Evolutionary conservation across 495 filamentous ascomycete genomes (phyloP).

Genomic region (Letharia columbiana): DNA sequence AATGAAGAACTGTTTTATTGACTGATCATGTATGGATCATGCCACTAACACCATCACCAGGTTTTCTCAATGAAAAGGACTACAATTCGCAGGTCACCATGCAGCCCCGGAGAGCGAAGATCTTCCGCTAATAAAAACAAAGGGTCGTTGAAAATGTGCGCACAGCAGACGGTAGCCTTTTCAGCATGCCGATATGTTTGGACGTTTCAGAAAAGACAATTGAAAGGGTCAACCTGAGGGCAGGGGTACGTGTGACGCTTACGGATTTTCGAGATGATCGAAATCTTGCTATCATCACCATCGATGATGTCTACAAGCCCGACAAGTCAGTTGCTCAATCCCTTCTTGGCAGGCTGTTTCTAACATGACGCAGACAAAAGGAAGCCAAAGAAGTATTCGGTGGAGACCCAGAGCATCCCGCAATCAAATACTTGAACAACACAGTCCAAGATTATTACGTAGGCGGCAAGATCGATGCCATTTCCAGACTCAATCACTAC

Average conservation of each 20-base stretch:
- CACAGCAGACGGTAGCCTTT: slow-evolving; percentile 81
- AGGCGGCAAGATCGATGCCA: slow-evolving; percentile 88
- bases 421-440: slow-evolving; percentile 77
- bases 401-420: slow-evolving; percentile 86
- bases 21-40: slow-evolving; percentile 25
- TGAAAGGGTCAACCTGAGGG: slow-evolving; percentile 59
- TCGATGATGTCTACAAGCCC: slow-evolving; percentile 93
- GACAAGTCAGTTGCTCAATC: slow-evolving; percentile 63
- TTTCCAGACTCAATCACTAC: slow-evolving; percentile 93
- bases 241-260: slow-evolving; percentile 73
- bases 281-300: slow-evolving; percentile 88
- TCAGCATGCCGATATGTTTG: slow-evolving; percentile 94
- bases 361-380: slow-evolving; percentile 51
- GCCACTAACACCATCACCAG: slow-evolving; percentile 38
- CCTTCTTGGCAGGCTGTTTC: slow-evolving; percentile 23
- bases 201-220: slow-evolving; percentile 70
- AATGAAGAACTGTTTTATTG: not conserved
- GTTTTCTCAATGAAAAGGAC: slow-evolving; percentile 95
- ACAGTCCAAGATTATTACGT: slow-evolving; percentile 81
- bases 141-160: slow-evolving; percentile 84
- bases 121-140: slow-evolving; percentile 20
- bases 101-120: not conserved
- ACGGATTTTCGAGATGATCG: slow-evolving; percentile 95
- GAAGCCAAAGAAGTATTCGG: slow-evolving; percentile 94
- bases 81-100: slow-evolving; percentile 67